Base-by-base conservation (phyloP, 2,329 filamentous ascomycete species). In the Ascosphaera aggregata region DNA sequence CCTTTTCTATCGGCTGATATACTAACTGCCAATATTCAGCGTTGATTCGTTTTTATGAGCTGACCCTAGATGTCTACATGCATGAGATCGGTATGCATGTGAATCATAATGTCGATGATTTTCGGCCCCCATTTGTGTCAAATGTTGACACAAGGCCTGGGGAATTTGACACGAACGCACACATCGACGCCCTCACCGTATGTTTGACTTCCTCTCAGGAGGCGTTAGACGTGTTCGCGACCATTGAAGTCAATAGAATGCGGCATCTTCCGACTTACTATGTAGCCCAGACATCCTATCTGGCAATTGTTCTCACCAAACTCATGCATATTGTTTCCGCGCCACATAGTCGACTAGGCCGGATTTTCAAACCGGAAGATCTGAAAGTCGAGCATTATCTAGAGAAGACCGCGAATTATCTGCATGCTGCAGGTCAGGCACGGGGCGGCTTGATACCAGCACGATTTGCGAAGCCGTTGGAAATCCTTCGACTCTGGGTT, bases 1-100 rank as follows among this genome's bases (percentile, higher is more conserved):
- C n/a, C n/a, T n/a, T n/a, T n/a, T n/a, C n/a, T n/a, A n/a, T n/a
- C n/a, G n/a, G n/a, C n/a, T n/a, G n/a, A n/a, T n/a, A n/a, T n/a
- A n/a, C n/a, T n/a, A n/a, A n/a, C n/a, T 38, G 42, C n/a, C n/a
- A n/a, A n/a, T n/a, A 45, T 39, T 41, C 50, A 74, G 74, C 69
- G n/a, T 64, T 70, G 0, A 59, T 82, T 36, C 58, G 61, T 15
- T 65, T 82, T 45, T 68, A 69, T 43, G 73, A 80, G 45, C 62
- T 74, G 44, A 66, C 76, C 2, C 52, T 80, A 27, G 76, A 66
- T 43, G 59, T 85, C 2, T 82, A 79, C 51, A 73, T 84, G 60
- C 76, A 85, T 51, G 80, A 85, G 54, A 70, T 80, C 40, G 73
- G 70, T 2, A 68, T 85, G 44, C 73, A 80, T 45, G 62, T 69